phyloP scores from a whole-genome alignment of 2,329 filamentous ascomycete species.

The Epichloe sp. region DNA sequence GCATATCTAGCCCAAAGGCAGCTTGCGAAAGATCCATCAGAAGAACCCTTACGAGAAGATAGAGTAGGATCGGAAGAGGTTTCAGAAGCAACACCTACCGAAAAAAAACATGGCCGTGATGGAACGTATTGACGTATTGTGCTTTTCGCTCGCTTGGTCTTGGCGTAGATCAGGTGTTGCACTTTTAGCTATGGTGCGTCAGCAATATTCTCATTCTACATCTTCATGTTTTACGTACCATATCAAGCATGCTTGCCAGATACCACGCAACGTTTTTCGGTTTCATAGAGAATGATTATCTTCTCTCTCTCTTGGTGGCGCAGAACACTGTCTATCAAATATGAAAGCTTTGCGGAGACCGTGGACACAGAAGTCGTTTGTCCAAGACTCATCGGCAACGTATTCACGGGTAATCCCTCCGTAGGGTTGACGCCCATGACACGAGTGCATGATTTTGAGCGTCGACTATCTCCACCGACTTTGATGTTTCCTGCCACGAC shows the following conservation, averaged over 20 bases:
- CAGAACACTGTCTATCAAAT: too few species aligned
- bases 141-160: conserved; percentile 48
- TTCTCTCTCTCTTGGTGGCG: too few species aligned
- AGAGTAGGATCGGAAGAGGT: conserved; percentile 1
- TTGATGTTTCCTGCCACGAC: too few species aligned
- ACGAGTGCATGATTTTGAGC: too few species aligned
- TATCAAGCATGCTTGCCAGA: conserved; percentile 68
- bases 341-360: too few species aligned
- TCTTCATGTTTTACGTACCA: conserved; percentile 28
- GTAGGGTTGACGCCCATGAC: too few species aligned
- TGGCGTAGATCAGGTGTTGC: conserved; percentile 54
- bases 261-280: conserved; percentile 63
- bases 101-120: conserved; percentile 51
- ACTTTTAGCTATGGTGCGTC: conserved; percentile 34
- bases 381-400: too few species aligned
- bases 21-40: conserved; percentile 88
- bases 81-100: conserved; percentile 23
- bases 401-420: too few species aligned
- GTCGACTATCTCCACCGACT: too few species aligned
- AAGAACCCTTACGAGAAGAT: conserved; percentile 43
- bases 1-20: conserved; percentile 77
- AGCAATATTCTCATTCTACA: neutral
- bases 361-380: too few species aligned
- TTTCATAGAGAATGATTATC: too few species aligned
- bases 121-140: conserved; percentile 69